Evolutionary conservation across 2,329 filamentous ascomycete species (phyloP).

Genomic region (Talaromyces sp.): DNA sequence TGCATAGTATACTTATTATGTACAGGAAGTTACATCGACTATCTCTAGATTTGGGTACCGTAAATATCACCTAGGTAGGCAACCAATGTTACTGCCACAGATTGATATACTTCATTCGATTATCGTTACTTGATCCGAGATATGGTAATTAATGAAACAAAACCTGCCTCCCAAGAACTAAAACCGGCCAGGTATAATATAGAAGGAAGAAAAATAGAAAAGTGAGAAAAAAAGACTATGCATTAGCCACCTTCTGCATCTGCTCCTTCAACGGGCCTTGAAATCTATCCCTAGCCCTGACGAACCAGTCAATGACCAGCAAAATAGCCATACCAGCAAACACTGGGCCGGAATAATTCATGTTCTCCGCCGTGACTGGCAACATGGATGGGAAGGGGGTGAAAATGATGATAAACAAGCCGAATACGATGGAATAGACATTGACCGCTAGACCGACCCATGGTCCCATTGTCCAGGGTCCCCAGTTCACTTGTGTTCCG

Average conservation of each 20-base stretch:
- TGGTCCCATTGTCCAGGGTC: constrained; percentile 24
- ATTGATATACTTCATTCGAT: neutral
- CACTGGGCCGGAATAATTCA: constrained; percentile 40
- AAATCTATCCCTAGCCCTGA: constrained; percentile 14
- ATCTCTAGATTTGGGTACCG: neutral
- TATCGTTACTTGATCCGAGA: neutral
- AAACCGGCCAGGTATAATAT: neutral
- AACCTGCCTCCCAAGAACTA: neutral
- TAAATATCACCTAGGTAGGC: neutral
- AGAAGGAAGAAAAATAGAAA: neutral
- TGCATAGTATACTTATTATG: neutral
- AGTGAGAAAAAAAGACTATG: neutral
- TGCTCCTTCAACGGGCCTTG: constrained; percentile 15
- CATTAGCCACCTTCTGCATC: constrained; percentile 6
- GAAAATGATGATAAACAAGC: constrained; percentile 30
- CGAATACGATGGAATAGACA: constrained; percentile 35
- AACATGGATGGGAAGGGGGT: constrained; percentile 27
- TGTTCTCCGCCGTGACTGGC: constrained; percentile 35
- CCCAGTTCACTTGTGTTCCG: constrained; percentile 25
- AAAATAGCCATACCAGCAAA: constrained; percentile 26
- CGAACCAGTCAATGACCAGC: constrained; percentile 17
- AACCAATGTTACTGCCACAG: neutral
- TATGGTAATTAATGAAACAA: neutral
- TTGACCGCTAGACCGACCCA: constrained; percentile 27
- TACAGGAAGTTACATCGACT: neutral